Percentiles rank a stretch among this genome's conserved stretches.
phyloP scores from a whole-genome alignment of 1,139 yeast species.

The Hyphopichia burtonii region DNA sequence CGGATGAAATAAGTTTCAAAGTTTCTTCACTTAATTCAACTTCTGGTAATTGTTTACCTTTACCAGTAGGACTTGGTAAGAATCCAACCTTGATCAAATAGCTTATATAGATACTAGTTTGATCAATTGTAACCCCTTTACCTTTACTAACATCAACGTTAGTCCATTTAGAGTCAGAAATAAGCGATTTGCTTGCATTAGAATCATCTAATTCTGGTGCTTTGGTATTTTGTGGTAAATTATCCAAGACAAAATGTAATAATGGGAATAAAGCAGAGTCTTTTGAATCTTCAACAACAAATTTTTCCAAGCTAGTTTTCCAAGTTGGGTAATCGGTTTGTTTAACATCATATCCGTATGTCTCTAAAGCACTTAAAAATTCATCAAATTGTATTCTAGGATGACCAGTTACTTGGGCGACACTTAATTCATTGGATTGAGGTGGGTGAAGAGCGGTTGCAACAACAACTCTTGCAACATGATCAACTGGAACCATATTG shows the following conservation, averaged over 20 bases:
- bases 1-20: conserved; percentile 62
- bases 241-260: conserved; percentile 89
- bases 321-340: conserved; percentile 72
- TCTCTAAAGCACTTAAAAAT: conserved; percentile 61
- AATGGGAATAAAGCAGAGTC: conserved; percentile 92
- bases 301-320: conserved; percentile 73
- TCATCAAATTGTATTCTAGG: conserved; percentile 83
- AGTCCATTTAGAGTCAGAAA: conserved; percentile 58
- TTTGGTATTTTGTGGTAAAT: conserved; percentile 83
- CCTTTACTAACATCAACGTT: conserved; percentile 69
- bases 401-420: conserved; percentile 96
- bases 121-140: conserved; percentile 64
- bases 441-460: conserved; percentile 85
- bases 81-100: conserved; percentile 80
- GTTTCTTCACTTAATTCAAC: conserved; percentile 58
- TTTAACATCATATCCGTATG: conserved; percentile 70
- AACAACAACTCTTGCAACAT: conserved; percentile 88
- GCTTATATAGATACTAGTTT: conserved; percentile 74
- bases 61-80: conserved; percentile 56
- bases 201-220: conserved; percentile 94
- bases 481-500: conserved; percentile 98
- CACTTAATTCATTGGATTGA: conserved; percentile 48
- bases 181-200: conserved; percentile 68
- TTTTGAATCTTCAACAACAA: conserved; percentile 65
- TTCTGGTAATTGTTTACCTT: conserved; percentile 55